Percentiles rank a stretch among this genome's conserved stretches.
phyloP scores from a whole-genome alignment of 306 rosid genomes.

The Ammopiptanthus mongolicus region DNA sequence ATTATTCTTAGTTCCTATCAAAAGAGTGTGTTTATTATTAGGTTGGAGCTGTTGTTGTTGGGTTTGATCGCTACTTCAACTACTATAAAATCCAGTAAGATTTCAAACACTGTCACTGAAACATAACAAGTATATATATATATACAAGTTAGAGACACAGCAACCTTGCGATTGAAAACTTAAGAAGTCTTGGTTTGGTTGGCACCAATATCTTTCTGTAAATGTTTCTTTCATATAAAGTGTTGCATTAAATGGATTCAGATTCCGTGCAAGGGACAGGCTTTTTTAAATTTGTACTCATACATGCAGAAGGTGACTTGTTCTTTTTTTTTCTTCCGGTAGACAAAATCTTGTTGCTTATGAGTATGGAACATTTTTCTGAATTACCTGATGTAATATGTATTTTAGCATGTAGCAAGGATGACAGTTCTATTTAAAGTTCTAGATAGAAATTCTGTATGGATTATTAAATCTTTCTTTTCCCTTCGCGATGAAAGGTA shows the following conservation, averaged over 20 bases:
- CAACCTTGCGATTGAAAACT: not conserved
- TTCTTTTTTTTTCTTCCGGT: not conserved
- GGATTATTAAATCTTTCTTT: not conserved
- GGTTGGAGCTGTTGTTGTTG: slow-evolving; percentile 99
- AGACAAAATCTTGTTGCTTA: not conserved
- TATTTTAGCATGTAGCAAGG: not conserved
- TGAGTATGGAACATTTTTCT: not conserved
- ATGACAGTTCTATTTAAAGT: not conserved
- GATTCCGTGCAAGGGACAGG: not conserved
- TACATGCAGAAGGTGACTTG: not conserved
- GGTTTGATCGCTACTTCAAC: slow-evolving; percentile 96
- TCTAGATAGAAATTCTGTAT: not conserved
- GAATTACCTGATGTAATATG: not conserved
- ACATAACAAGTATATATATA: not conserved
- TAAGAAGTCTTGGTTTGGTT: slow-evolving; percentile 1
- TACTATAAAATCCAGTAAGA: slow-evolving; percentile 97
- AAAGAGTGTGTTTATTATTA: slow-evolving; percentile 27
- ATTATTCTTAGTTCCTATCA: not conserved
- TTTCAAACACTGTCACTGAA: slow-evolving; percentile 24
- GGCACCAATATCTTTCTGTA: not conserved
- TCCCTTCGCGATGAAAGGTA: slow-evolving; percentile 47
- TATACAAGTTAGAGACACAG: not conserved
- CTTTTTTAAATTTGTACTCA: not conserved
- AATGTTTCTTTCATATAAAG: not conserved
- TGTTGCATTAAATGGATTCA: not conserved